phyloP scores from a whole-genome alignment of 2,329 filamentous ascomycete genomes.

The Clarireedia hainanense region DNA sequence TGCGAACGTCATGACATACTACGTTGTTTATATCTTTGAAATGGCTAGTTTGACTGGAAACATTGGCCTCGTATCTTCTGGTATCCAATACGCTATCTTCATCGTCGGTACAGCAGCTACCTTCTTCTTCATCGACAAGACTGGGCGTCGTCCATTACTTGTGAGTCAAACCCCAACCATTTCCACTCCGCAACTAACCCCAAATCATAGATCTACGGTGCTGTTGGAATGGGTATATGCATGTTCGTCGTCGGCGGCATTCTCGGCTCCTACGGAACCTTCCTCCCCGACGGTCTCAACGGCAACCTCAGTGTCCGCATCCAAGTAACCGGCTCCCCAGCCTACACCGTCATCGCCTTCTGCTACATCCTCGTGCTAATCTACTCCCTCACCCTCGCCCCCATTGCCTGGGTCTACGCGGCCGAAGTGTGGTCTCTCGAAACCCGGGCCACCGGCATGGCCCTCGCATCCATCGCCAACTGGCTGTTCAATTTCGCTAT shows the following conservation, averaged over 20 bases:
- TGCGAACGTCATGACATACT: conserved; percentile 29
- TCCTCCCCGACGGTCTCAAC: conserved; percentile 36
- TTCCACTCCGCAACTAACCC: not conserved
- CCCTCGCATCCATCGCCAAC: conserved; percentile 46
- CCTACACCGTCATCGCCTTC: conserved; percentile 57
- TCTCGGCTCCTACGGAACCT: conserved; percentile 34
- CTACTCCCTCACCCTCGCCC: conserved; percentile 56
- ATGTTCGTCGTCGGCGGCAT: conserved; percentile 40
- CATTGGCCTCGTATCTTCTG: conserved; percentile 27
- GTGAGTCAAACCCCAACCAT: not conserved
- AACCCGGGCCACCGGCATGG: conserved; percentile 52
- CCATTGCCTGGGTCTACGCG: conserved; percentile 58
- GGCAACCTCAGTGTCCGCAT: conserved; percentile 46
- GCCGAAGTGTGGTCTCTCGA: conserved; percentile 57
- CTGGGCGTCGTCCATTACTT: conserved; percentile 7
- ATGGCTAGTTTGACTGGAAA: conserved; percentile 32
- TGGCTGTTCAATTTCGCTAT: conserved; percentile 54
- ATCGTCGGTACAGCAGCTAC: conserved; percentile 17
- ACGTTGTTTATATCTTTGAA: conserved; percentile 33
- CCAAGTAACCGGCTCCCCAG: conserved; percentile 41
- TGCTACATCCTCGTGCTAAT: conserved; percentile 56
- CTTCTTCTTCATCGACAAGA: conserved; percentile 24
- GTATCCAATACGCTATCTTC: conserved; percentile 23
- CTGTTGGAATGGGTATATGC: conserved; percentile 34
- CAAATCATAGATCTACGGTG: conserved; percentile 31